These are phyloP conservation scores for Thermothielavioides terrestris DNA, from an alignment of 495 filamentous ascomycete species.

Conservation along the genomic window DNA sequence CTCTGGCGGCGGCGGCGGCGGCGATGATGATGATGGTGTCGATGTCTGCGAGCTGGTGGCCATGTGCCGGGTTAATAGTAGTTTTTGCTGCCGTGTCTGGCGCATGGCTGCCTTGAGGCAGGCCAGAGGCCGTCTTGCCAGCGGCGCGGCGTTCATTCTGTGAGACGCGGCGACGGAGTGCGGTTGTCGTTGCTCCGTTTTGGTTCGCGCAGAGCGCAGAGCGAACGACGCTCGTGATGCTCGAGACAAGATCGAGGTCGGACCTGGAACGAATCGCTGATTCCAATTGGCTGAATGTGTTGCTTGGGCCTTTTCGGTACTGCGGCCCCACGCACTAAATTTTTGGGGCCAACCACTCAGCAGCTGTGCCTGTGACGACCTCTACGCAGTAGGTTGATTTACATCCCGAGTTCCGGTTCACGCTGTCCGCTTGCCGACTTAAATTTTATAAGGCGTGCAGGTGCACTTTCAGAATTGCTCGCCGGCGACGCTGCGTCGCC, in stretches of 20 bases:
- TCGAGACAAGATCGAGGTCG: neutral
- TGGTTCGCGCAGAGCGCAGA: neutral
- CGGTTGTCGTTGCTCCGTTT: neutral
- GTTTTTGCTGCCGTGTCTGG: conserved; percentile 35
- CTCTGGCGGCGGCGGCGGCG: conserved; percentile 17
- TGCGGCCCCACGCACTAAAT: conserved; percentile 3
- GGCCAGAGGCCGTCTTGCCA: conserved; percentile 54
- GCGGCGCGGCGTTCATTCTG: conserved; percentile 51
- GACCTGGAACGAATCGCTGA: neutral
- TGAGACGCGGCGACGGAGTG: neutral
- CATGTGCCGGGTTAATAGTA: conserved; percentile 27
- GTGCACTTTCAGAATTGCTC: too few relatives aligned
- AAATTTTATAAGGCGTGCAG: too few relatives aligned
- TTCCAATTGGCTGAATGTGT: conserved; percentile 3
- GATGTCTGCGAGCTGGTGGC: conserved; percentile 19
- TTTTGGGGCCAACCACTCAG: neutral
- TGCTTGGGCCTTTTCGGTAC: neutral
- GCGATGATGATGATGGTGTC: conserved; percentile 13
- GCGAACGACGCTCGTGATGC: neutral
- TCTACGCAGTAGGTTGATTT: too few relatives aligned
- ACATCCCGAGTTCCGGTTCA: too few relatives aligned
- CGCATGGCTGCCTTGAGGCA: conserved; percentile 54
- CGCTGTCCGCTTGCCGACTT: too few relatives aligned
- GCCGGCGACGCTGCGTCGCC: too few relatives aligned
- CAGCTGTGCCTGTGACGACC: too few relatives aligned